Conservation (phyloP, 2,329 filamentous ascomycete genomes). For the Seiridium unicorne region DNA sequence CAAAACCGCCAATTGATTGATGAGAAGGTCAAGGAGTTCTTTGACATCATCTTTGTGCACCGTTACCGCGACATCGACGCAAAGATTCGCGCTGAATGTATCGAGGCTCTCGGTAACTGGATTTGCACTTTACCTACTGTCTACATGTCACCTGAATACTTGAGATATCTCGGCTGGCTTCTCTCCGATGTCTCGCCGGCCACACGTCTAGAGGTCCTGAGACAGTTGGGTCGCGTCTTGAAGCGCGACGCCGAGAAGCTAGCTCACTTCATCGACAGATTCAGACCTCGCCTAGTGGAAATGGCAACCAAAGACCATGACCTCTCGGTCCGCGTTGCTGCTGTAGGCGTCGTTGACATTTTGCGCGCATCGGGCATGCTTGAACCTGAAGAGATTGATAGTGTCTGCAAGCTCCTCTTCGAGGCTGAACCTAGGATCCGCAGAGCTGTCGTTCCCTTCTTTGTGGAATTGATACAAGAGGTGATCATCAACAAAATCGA, state of each 20-base stretch:
- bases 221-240: slow-evolving; percentile 78
- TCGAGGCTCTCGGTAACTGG: slow-evolving; percentile 84
- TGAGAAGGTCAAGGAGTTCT: slow-evolving; percentile 76
- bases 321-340: slow-evolving; percentile 72
- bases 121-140: slow-evolving; percentile 79
- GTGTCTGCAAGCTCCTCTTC: slow-evolving; percentile 83
- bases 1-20: slow-evolving; percentile 69
- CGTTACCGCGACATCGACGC: slow-evolving; percentile 93
- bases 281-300: slow-evolving; percentile 82
- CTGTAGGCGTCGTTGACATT: slow-evolving; percentile 78
- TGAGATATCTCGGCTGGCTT: slow-evolving; percentile 94
- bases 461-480: slow-evolving; percentile 82
- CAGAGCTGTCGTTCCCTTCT: slow-evolving; percentile 87
- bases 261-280: slow-evolving; percentile 90
- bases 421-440: slow-evolving; percentile 82
- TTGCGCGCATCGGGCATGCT: slow-evolving; percentile 82
- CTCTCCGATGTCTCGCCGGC: slow-evolving; percentile 76
- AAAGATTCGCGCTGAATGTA: slow-evolving; percentile 83
- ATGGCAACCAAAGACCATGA: slow-evolving; percentile 89
- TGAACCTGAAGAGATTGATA: slow-evolving; percentile 88
- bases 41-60: slow-evolving; percentile 91
- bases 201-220: slow-evolving; percentile 82
- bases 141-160: slow-evolving; percentile 86
- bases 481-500: slow-evolving; percentile 77
- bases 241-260: slow-evolving; percentile 79